phyloP scores from a whole-genome alignment of 2,329 filamentous ascomycete species.

The Eutypa lata region DNA sequence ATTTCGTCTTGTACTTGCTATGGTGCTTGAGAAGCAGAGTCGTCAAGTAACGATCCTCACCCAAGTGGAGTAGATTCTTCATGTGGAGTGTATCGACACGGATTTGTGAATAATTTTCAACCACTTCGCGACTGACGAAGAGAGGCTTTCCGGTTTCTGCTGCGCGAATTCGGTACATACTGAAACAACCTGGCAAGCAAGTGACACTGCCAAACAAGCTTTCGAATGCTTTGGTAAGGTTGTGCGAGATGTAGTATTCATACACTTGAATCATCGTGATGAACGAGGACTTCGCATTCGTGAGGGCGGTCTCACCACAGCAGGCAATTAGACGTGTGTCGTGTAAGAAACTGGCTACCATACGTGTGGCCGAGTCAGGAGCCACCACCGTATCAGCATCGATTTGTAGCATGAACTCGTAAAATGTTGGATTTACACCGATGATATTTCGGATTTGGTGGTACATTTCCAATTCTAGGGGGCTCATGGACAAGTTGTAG shows the following conservation, averaged over 20 bases:
- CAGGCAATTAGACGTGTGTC: conserved; percentile 96
- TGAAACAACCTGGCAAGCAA: conserved; percentile 97
- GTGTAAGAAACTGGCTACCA: conserved; percentile 89
- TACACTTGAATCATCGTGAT: conserved; percentile 99
- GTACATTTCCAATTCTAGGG: conserved; percentile 95
- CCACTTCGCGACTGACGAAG: conserved; percentile 89
- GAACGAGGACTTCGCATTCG: conserved; percentile 94
- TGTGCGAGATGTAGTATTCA: conserved; percentile 98
- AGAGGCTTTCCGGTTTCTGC: conserved; percentile 93
- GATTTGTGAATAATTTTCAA: conserved; percentile 85
- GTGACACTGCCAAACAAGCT: conserved; percentile 97
- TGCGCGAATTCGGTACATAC: conserved; percentile 96
- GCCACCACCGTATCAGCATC: conserved; percentile 94
- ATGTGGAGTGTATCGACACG: conserved; percentile 97
- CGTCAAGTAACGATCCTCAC: conserved; percentile 96
- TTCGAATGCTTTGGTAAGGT: conserved; percentile 94
- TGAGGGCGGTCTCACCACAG: conserved; percentile 92
- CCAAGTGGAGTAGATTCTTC: conserved; percentile 95
- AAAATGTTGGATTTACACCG: conserved; percentile 93
- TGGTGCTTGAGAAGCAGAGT: conserved; percentile 92
- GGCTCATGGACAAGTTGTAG: conserved; percentile 95
- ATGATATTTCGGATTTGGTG: conserved; percentile 99
- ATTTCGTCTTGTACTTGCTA: conserved; percentile 96
- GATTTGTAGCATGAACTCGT: conserved; percentile 96
- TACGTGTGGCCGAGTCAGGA: conserved; percentile 86